phyloP scores from a whole-genome alignment of 78 protist species.

The Isochrysis galbana region DNA sequence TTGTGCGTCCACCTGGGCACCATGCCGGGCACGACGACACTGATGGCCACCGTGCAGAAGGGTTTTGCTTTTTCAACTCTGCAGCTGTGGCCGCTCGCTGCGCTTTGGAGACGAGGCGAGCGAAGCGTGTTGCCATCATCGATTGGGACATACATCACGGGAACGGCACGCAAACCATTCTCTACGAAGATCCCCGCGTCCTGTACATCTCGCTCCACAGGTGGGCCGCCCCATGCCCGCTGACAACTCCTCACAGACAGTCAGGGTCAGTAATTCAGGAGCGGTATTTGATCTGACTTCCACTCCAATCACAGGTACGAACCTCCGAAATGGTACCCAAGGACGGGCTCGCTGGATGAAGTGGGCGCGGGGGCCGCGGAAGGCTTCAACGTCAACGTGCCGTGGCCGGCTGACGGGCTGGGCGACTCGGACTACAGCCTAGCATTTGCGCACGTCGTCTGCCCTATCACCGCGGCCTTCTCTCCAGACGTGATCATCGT shows the following conservation, averaged over 20 bases:
- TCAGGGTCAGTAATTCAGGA: too few species aligned
- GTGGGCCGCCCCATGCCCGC: too few species aligned
- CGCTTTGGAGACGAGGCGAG: background rate
- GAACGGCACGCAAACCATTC: conserved; percentile 66
- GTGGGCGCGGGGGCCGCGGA: conserved; percentile 54
- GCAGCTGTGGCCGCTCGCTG: conserved; percentile 53
- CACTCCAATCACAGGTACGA: too few species aligned
- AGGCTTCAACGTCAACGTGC: conserved; percentile 68
- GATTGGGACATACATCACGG: conserved; percentile 54
- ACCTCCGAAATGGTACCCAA: conserved; percentile 62
- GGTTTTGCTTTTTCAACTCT: conserved; percentile 67
- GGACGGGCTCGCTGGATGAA: conserved; percentile 45
- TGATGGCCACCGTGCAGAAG: conserved; percentile 22
- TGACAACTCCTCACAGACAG: too few species aligned
- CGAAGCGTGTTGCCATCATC: conserved; percentile 39
- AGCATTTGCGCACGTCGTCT: conserved; percentile 47
- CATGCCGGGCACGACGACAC: conserved; percentile 34
- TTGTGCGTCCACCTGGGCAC: conserved; percentile 37
- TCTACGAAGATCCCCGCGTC: conserved; percentile 29
- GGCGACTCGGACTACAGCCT: conserved; percentile 61
- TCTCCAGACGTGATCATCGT: conserved; percentile 64
- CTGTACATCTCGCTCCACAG: conserved; percentile 57
- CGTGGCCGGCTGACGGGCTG: conserved; percentile 39
- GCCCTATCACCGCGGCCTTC: conserved; percentile 59
- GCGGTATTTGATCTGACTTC: too few species aligned